These are phyloP conservation scores for Wickerhamiella vanderwaltii DNA, from an alignment of 805 yeast species.

Conservation along the genomic window DNA sequence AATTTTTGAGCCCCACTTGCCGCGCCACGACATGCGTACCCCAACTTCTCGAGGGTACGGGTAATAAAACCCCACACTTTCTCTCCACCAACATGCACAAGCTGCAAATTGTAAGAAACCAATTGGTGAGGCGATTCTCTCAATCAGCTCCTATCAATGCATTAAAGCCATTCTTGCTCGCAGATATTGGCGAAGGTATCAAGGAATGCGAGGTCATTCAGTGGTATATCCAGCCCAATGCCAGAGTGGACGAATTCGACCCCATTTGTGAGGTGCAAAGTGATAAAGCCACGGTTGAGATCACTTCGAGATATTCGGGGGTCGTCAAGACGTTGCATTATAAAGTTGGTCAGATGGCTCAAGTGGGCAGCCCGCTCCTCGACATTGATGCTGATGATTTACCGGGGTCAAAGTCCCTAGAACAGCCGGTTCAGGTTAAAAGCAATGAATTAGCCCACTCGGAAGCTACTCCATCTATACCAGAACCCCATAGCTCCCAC, in stretches of 20 bases:
- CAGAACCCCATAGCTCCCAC: not conserved
- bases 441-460: not conserved
- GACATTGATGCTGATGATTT: conserved; percentile 24
- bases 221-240: conserved; percentile 30
- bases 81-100: no score
- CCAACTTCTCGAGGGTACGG: conserved; percentile 12
- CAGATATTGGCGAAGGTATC: conserved; percentile 30
- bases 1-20: no score
- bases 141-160: not conserved
- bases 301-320: conserved; percentile 27
- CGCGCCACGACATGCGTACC: no score
- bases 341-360: conserved; percentile 28
- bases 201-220: conserved; percentile 30
- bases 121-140: not conserved
- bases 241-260: conserved; percentile 27
- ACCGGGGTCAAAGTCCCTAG: not conserved
- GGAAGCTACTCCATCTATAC: not conserved
- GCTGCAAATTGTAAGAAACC: not conserved
- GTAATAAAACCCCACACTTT: conserved; percentile 5
- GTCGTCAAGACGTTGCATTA: conserved; percentile 26
- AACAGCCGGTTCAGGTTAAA: not conserved
- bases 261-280: conserved; percentile 29
- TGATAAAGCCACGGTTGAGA: conserved; percentile 29
- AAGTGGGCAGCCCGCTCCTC: conserved; percentile 26
- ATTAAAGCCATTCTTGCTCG: conserved; percentile 23